phyloP scores from a whole-genome alignment of 805 yeast genomes.

The Candida peoriensis region DNA sequence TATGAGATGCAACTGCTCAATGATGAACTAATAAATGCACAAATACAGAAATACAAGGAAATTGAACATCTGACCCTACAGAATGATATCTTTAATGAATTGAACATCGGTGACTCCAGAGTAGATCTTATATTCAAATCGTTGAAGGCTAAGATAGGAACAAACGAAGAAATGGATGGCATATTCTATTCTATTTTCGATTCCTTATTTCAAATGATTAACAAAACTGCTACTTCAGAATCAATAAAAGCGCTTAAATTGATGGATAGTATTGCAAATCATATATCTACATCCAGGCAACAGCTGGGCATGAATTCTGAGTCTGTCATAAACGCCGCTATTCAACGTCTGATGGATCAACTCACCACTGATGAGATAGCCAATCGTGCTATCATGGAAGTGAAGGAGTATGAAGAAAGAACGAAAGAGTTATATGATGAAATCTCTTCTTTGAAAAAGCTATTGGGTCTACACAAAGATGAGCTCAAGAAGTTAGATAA shows the following conservation, averaged over 20 bases:
- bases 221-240: constrained; percentile 38
- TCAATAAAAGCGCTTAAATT: constrained; percentile 45
- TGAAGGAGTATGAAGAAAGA: constrained; percentile 35
- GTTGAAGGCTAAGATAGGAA: constrained; percentile 28
- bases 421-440: constrained; percentile 35
- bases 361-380: constrained; percentile 77
- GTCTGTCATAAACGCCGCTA: constrained; percentile 56
- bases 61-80: constrained; percentile 12
- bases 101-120: constrained; percentile 19
- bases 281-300: constrained; percentile 35
- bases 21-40: constrained; percentile 28
- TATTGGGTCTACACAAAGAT: constrained; percentile 7
- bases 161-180: constrained; percentile 53
- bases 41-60: constrained; percentile 17
- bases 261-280: constrained; percentile 40
- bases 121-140: constrained; percentile 11
- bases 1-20: constrained; percentile 35
- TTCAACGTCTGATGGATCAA: constrained; percentile 56
- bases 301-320: constrained; percentile 36
- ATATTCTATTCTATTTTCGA: constrained; percentile 54
- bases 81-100: constrained; percentile 18
- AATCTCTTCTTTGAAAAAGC: constrained; percentile 10
- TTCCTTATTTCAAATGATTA: constrained; percentile 48
- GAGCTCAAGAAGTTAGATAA: constrained; percentile 42
- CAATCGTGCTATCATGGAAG: constrained; percentile 51